Conservation (phyloP, 2,329 filamentous ascomycete genomes). For the Aspergillus amoenus region DNA sequence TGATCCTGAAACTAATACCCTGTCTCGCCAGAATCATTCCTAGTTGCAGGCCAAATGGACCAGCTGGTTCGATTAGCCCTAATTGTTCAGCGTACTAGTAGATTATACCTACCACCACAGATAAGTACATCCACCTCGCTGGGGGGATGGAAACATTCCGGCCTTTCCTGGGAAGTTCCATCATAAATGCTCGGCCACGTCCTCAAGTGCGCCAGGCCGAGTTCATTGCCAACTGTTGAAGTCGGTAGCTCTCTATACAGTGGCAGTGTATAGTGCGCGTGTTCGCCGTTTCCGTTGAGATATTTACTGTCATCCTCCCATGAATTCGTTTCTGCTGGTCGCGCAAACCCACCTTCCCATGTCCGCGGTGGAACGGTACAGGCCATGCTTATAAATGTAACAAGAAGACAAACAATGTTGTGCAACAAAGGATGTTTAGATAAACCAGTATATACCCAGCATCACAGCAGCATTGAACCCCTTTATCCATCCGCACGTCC, state of each 20-base stretch:
- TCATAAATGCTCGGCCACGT: slow-evolving; percentile 7
- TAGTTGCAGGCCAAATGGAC: slow-evolving; percentile 1
- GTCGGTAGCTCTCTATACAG: background rate
- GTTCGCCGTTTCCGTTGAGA: background rate
- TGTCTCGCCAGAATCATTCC: background rate
- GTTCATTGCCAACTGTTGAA: background rate
- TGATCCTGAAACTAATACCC: slow-evolving; percentile 2
- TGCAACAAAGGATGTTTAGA: background rate
- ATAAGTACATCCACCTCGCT: slow-evolving; percentile 4
- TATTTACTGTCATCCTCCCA: background rate
- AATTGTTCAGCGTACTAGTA: too few relatives aligned
- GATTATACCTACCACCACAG: slow-evolving; percentile 1
- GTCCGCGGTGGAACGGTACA: background rate
- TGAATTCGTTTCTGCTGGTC: background rate
- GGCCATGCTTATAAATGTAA: background rate
- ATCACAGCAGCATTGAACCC: background rate
- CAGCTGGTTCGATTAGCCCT: background rate
- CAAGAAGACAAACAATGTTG: too few relatives aligned
- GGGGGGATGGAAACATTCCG: background rate
- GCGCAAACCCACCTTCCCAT: background rate
- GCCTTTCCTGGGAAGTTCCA: background rate
- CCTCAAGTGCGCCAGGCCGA: background rate
- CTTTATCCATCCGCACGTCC: background rate
- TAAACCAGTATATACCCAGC: background rate
- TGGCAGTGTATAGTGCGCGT: slow-evolving; percentile 1